Percentiles rank a stretch among this genome's conserved stretches.
Conservation (phyloP, 148 eudicot species). For the Rhododendron griersonianum region DNA sequence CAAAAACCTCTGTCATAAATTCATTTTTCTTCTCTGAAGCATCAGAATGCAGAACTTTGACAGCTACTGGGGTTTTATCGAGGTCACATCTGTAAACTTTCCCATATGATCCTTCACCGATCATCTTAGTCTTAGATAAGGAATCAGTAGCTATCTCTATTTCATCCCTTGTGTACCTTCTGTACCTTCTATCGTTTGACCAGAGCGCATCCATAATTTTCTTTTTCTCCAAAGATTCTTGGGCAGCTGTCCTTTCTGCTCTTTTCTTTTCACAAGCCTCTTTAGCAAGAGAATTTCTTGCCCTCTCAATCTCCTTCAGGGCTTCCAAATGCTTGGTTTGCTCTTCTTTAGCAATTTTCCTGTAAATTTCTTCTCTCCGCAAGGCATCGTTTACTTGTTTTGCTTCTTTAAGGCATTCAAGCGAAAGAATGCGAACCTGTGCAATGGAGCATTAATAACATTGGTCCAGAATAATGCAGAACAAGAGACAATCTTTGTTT, state of each 20-base stretch:
- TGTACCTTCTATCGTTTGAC: constrained; percentile 46
- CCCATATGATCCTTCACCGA: constrained; percentile 84
- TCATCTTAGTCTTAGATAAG: constrained; percentile 47
- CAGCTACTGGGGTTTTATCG: constrained; percentile 72
- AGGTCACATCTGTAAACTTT: constrained; percentile 73
- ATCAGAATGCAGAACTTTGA: constrained; percentile 67
- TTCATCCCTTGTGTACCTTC: constrained; percentile 50
- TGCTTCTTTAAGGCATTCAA: constrained; percentile 55
- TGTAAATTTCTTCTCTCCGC: constrained; percentile 56
- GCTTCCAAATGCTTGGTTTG: constrained; percentile 56
- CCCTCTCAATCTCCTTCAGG: constrained; percentile 52
- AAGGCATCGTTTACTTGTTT: constrained; percentile 54
- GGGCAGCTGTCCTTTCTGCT: constrained; percentile 54
- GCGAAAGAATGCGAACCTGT: constrained; percentile 59
- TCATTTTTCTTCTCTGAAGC: constrained; percentile 63
- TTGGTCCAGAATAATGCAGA: neutral
- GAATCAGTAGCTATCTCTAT: constrained; percentile 55
- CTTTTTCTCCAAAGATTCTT: constrained; percentile 52
- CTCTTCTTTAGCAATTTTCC: constrained; percentile 56
- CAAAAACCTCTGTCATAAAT: constrained; percentile 64
- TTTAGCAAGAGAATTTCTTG: constrained; percentile 46
- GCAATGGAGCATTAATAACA: neutral
- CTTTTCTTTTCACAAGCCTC: constrained; percentile 55
- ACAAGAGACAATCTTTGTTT: neutral
- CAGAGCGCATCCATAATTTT: constrained; percentile 50